Base-by-base conservation (phyloP, 257 asterid species). In the Nicotiana noctiflora region DNA sequence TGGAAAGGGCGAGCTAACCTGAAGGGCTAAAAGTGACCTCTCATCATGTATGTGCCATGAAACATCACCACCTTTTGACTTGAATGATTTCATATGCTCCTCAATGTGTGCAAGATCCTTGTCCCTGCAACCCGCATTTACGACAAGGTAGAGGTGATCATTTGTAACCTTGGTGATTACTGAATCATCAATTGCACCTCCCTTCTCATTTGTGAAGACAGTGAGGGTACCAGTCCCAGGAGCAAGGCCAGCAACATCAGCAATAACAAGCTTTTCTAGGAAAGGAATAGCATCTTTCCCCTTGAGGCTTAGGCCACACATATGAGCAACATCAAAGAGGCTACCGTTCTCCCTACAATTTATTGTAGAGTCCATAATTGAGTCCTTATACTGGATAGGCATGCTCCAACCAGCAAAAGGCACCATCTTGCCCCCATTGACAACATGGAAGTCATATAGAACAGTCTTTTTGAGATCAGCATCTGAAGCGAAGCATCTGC, bases 381-480 rank as follows among this genome's bases (percentile, higher is more conserved):
- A 92, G 86, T 96, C 99, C 75, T 96, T 96, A 89, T 96, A 96
- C 93, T 96, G 99, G 79, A 96, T 96, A 17, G 99, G 99, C 99
- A 96, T 96, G 75, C 98, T 85, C 99, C 99, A 96, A 51, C 99
- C 99, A 1, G 98, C 98, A 82, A 96, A 96, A 21, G 98, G 99
- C 83, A 96, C 99, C 98, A 96, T 92, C 87, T 96, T 96, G 10
- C 97, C 99, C 6, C 99, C 98, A 86, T 96, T 81, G 61, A 94
- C 93, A 11, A 96, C 95, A 81, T 96, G 99, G 87, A 96, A 96
- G 82, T 96, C 98, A 51, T 93, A 90, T 64, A 96, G 86, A 77
- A 77, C 99, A 3, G 99, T 96, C 90, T 96, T 96, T 89, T 94
- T 94, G 10, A 96, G 96, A 76, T 93, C 98, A n/a, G 97, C 93